Evolutionary conservation across 305 asterid species (phyloP), one percentile per base, ranked within the genome.

Genomic region (Plantago lanceolata): DNA sequence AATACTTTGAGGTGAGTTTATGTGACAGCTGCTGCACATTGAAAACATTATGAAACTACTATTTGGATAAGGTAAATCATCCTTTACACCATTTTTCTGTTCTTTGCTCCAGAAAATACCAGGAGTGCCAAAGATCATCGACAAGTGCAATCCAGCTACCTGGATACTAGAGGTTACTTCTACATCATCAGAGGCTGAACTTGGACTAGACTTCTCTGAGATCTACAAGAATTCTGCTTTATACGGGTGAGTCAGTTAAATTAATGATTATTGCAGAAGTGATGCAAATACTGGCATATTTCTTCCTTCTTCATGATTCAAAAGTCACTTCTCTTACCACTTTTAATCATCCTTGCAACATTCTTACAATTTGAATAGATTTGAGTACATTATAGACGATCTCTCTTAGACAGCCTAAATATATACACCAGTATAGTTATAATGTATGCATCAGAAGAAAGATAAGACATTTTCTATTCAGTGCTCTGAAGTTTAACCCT

Each of bases 161-260:
- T 83, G 89, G 89, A 73, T 80, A 83, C 56, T 83, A 63, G 84
- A 80, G 65, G 72, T 82, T 57, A 75, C 81, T 71, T 82, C 82
- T 20, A 63, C 74, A 48, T 80, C 89, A 52, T 63, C 79, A 21
- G 89, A 83, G 66, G 73, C 66, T 53, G 73, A 72, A 29, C 75
- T 75, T 63, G 81, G 78, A 16, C 31, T 80, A 47, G 89, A 83
- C 66, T 83, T 83, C 44, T 75, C 86, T 4, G 68, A 76, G 48
- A 76, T 78, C 40, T 83, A 78, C 64, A 57, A 58, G 43, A 31
- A 63, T 19, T 85, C 94, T 61, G 54, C 76, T 57, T 67, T 79
- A 49, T 59, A 68, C 48, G 61, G 77, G 90, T 85, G 65, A 81
- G 94, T 72, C 52, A 28, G 44, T 63, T 19, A 47, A 47, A 2